phyloP scores from a whole-genome alignment of 352 stramenopile species.

The Phytophthora pluvialis region DNA sequence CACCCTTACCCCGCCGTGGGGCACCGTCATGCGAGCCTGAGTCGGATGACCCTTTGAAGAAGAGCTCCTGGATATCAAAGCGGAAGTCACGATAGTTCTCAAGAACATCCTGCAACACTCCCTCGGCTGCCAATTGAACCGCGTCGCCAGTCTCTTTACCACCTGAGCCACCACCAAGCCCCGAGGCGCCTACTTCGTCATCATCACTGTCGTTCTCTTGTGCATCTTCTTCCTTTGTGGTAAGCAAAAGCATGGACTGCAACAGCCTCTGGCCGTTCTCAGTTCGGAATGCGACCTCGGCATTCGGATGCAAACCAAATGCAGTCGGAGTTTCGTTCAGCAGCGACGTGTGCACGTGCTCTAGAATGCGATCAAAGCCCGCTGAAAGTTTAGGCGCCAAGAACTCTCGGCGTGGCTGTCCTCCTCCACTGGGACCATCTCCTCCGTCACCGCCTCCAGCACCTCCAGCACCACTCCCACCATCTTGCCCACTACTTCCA shows the following conservation, averaged over 20 bases:
- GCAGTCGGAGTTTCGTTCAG: slow-evolving; percentile 83
- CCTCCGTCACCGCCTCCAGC: slow-evolving; percentile 22
- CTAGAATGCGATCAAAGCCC: slow-evolving; percentile 83
- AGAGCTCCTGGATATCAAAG: slow-evolving; percentile 83
- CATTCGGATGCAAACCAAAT: slow-evolving; percentile 94
- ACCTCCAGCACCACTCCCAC: slow-evolving; percentile 29
- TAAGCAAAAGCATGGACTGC: slow-evolving; percentile 79
- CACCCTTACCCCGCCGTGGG: slow-evolving; percentile 35
- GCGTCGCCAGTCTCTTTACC: slow-evolving; percentile 59
- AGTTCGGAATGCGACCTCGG: slow-evolving; percentile 93
- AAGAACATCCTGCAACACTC: slow-evolving; percentile 90
- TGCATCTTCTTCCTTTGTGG: slow-evolving; percentile 48
- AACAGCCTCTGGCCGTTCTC: slow-evolving; percentile 81
- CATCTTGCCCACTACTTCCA: slow-evolving; percentile 29
- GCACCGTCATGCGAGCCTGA: slow-evolving; percentile 35
- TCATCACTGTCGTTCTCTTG: slow-evolving; percentile 42
- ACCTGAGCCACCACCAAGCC: slow-evolving; percentile 13
- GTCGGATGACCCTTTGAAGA: slow-evolving; percentile 60
- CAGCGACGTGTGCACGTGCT: slow-evolving; percentile 90
- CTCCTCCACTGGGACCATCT: slow-evolving; percentile 23
- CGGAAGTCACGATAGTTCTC: slow-evolving; percentile 89
- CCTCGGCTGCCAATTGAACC: slow-evolving; percentile 84
- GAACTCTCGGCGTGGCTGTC: slow-evolving; percentile 62
- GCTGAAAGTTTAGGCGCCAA: slow-evolving; percentile 72
- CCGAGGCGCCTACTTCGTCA: slow-evolving; percentile 30